These are phyloP conservation scores for Cucumis variabilis DNA, from an alignment of 331 rosid species.

Conservation along the genomic window DNA sequence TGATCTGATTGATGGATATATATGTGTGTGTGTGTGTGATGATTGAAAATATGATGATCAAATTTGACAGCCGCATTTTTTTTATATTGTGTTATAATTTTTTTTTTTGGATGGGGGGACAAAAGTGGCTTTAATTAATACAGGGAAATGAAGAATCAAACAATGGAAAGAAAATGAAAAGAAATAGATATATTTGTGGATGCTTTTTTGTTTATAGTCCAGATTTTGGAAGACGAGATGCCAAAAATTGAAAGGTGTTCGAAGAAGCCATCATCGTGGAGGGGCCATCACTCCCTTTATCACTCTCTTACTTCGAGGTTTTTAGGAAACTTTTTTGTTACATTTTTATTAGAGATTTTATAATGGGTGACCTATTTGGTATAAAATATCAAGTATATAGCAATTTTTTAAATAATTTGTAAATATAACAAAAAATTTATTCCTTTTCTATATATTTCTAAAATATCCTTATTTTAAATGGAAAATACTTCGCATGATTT, in stretches of 20 bases:
- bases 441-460: too few species aligned
- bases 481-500: too few species aligned
- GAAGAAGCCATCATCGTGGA: background rate
- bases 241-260: background rate
- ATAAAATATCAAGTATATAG: too few species aligned
- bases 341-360: background rate
- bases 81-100: background rate
- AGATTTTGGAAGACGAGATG: conserved; percentile 2
- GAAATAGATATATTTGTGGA: background rate
- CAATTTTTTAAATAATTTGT: too few species aligned
- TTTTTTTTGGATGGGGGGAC: background rate
- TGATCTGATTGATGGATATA: background rate
- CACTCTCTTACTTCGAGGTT: background rate
- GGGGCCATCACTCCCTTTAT: background rate
- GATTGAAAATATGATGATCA: background rate
- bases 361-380: too few species aligned
- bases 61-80: conserved; percentile 1
- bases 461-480: too few species aligned
- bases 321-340: background rate
- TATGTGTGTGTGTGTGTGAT: background rate
- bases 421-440: too few species aligned
- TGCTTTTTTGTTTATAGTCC: background rate
- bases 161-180: background rate
- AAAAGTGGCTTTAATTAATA: background rate
- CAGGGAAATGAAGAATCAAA: background rate